Evolutionary conservation across 768 basidiomycete genomes (phyloP).

Genomic region (Ramaria sp.): DNA sequence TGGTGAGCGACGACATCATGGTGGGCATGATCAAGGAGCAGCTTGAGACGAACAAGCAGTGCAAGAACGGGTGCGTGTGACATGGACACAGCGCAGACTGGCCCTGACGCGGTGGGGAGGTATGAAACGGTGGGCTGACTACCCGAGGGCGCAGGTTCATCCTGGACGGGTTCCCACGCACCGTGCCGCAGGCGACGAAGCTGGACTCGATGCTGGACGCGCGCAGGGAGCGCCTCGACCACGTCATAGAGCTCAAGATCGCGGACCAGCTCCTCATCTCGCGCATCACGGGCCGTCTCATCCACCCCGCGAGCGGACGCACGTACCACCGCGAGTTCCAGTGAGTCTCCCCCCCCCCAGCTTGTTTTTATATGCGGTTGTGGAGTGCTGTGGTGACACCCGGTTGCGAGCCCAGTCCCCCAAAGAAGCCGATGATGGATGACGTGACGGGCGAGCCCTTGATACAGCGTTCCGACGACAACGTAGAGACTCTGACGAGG

Average conservation of each 20-base stretch:
- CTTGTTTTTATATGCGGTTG: too few species aligned
- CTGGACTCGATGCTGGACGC: constrained; percentile 80
- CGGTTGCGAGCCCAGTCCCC: constrained; percentile 60
- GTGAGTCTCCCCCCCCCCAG: constrained; percentile 47
- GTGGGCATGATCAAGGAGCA: constrained; percentile 96
- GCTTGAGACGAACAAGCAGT: constrained; percentile 82
- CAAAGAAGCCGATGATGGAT: constrained; percentile 91
- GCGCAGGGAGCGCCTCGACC: constrained; percentile 82
- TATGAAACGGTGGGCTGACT: too few species aligned
- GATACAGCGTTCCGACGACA: constrained; percentile 96
- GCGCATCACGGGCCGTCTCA: constrained; percentile 91
- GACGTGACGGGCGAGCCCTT: constrained; percentile 94
- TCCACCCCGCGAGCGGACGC: constrained; percentile 83
- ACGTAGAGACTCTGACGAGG: constrained; percentile 88
- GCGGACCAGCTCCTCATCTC: constrained; percentile 94
- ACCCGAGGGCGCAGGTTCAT: constrained; percentile 64
- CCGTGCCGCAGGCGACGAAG: constrained; percentile 92
- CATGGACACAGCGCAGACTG: background rate
- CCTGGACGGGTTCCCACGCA: constrained; percentile 98
- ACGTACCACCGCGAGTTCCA: constrained; percentile 93
- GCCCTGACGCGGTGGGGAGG: background rate
- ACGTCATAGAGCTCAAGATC: constrained; percentile 86
- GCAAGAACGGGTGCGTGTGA: constrained; percentile 83
- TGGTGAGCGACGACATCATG: constrained; percentile 94
- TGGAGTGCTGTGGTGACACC: too few species aligned